Percentiles rank a stretch among this genome's conserved stretches.
Conservation (phyloP, 106 monocot genomes). For the Xerophyta viscosa region DNA sequence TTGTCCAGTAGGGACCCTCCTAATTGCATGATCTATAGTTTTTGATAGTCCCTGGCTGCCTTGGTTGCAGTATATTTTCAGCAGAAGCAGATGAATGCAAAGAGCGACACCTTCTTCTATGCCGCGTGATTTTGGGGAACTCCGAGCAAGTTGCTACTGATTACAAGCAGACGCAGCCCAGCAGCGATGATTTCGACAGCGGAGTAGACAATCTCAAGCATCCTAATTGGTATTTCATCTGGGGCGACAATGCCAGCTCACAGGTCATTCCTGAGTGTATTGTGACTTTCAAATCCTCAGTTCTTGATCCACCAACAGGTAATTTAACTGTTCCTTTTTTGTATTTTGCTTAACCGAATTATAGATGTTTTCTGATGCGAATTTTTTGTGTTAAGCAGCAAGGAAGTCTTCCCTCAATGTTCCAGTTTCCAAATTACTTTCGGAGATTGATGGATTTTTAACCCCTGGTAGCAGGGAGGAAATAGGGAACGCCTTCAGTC, state of each 20-base stretch:
- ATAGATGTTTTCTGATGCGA: too few relatives aligned
- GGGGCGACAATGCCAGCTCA: slow-evolving; percentile 33
- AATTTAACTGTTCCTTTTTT: neutral
- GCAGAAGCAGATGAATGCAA: slow-evolving; percentile 45
- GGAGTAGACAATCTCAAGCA: slow-evolving; percentile 58
- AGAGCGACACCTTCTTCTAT: slow-evolving; percentile 49
- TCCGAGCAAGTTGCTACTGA: slow-evolving; percentile 35
- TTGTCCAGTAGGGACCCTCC: too few relatives aligned
- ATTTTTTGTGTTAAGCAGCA: too few relatives aligned
- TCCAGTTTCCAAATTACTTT: too few relatives aligned
- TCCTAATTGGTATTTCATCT: slow-evolving; percentile 61
- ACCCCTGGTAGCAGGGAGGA: too few relatives aligned
- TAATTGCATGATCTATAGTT: too few relatives aligned
- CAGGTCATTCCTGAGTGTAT: slow-evolving; percentile 62
- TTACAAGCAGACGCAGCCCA: slow-evolving; percentile 57
- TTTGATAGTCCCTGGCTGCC: too few relatives aligned
- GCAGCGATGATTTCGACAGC: slow-evolving; percentile 48
- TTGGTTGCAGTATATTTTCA: slow-evolving; percentile 23
- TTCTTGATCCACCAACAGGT: neutral
- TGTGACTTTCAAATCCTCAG: slow-evolving; percentile 25
- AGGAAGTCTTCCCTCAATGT: too few relatives aligned
- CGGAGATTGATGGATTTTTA: too few relatives aligned
- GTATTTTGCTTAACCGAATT: neutral
- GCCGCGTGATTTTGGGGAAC: slow-evolving; percentile 73
- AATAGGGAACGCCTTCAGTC: too few relatives aligned